These are phyloP conservation scores for Pseudohyphozyma bogoriensis DNA, from an alignment of 768 basidiomycete genomes.

Conservation along the genomic window DNA sequence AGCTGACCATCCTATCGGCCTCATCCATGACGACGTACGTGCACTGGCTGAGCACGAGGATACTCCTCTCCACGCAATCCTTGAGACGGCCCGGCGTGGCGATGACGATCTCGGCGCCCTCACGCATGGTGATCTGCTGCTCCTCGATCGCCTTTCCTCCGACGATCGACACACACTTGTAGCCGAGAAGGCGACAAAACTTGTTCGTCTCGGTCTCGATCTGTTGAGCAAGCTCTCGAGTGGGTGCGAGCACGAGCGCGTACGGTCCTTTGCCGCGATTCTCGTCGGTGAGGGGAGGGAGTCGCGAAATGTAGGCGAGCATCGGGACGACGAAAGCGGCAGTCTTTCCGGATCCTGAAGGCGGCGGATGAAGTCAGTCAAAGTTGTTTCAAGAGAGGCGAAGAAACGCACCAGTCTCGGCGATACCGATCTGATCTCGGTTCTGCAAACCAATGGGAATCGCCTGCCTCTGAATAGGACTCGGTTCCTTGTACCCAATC, in stretches of 20 bases:
- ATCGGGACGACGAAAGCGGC: conserved; percentile 98
- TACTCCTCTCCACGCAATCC: conserved; percentile 91
- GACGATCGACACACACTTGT: conserved; percentile 92
- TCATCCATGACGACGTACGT: conserved; percentile 99
- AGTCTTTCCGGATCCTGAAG: conserved; percentile 89
- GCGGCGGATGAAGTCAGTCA: not conserved
- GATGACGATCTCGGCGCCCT: conserved; percentile 96
- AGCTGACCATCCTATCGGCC: conserved; percentile 96
- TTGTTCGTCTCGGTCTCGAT: conserved; percentile 87
- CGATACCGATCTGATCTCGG: conserved; percentile 94
- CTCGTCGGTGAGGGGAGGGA: conserved; percentile 81
- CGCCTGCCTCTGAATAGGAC: conserved; percentile 92
- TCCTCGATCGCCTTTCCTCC: conserved; percentile 97
- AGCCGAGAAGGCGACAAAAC: conserved; percentile 82
- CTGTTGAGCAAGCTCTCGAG: conserved; percentile 96
- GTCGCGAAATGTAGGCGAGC: conserved; percentile 80
- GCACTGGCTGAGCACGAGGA: conserved; percentile 90
- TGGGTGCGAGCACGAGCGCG: conserved; percentile 84
- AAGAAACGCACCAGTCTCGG: conserved; percentile 67
- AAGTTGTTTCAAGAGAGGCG: not conserved
- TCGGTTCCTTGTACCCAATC: conserved; percentile 95
- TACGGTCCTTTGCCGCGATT: conserved; percentile 90
- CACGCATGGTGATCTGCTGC: conserved; percentile 93
- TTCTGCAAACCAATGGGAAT: conserved; percentile 98
- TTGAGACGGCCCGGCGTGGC: conserved; percentile 97